Evolutionary conservation across 2,329 filamentous ascomycete genomes (phyloP).

Genomic region (Seiridium unicorne): DNA sequence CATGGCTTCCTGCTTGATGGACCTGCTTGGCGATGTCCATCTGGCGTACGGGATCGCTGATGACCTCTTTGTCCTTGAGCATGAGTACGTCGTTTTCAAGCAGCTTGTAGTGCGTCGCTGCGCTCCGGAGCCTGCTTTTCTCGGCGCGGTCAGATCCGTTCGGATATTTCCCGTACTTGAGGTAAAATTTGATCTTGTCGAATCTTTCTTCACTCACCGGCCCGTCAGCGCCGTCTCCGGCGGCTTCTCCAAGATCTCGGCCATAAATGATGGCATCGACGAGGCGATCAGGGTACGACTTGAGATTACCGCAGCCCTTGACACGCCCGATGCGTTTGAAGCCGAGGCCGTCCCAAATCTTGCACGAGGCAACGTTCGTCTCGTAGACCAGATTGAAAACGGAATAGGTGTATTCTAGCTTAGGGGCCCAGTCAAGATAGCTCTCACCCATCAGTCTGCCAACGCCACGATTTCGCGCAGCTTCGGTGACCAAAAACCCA

Average conservation of each 20-base stretch:
- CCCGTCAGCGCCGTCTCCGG: constrained; percentile 53
- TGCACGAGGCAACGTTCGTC: constrained; percentile 85
- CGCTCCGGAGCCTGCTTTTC: constrained; percentile 89
- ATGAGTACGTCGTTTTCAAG: constrained; percentile 77
- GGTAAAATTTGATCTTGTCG: constrained; percentile 97
- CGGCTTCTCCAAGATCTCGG: constrained; percentile 50
- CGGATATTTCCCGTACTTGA: constrained; percentile 92
- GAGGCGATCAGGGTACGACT: constrained; percentile 65
- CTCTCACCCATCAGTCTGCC: constrained; percentile 74
- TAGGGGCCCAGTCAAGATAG: constrained; percentile 75
- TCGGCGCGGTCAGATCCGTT: constrained; percentile 90
- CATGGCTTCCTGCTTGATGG: constrained; percentile 71
- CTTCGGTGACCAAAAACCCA: constrained; percentile 73
- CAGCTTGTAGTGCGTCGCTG: constrained; percentile 93
- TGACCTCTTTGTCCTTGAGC: constrained; percentile 97
- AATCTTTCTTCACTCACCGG: constrained; percentile 94
- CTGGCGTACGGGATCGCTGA: constrained; percentile 84
- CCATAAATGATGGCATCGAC: constrained; percentile 81
- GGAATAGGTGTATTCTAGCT: constrained; percentile 84
- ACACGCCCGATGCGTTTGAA: constrained; percentile 91
- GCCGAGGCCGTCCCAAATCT: constrained; percentile 87
- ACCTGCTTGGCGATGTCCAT: constrained; percentile 82
- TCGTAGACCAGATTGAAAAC: constrained; percentile 96
- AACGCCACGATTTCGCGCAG: constrained; percentile 70
- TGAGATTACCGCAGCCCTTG: constrained; percentile 67